A percentile compares a stretch with the other conserved stretches of the same genome.
phyloP scores from a whole-genome alignment of 352 stramenopile genomes.

The Blastocystis sp. region DNA sequence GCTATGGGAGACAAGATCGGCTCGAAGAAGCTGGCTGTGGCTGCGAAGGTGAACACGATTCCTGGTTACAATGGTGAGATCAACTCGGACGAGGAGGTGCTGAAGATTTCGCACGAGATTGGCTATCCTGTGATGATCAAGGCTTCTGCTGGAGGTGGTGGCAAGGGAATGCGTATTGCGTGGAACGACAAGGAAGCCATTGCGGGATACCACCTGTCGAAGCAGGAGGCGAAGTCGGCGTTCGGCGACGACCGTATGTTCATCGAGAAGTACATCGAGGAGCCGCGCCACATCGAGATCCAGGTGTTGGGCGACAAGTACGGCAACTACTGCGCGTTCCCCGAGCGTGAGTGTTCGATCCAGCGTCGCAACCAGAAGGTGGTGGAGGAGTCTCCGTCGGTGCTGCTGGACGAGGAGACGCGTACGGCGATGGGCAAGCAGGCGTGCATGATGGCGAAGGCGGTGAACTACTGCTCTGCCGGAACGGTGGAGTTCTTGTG shows the following conservation, averaged over 20 bases:
- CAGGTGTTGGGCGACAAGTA: constrained; percentile 81
- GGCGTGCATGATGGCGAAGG: constrained; percentile 76
- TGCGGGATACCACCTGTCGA: constrained; percentile 61
- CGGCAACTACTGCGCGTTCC: constrained; percentile 79
- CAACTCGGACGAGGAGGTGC: constrained; percentile 68
- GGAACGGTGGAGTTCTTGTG: constrained; percentile 92
- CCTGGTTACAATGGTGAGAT: constrained; percentile 79
- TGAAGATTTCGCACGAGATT: constrained; percentile 78
- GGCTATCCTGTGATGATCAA: constrained; percentile 96
- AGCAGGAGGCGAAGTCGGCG: constrained; percentile 73
- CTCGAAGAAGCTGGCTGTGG: constrained; percentile 81
- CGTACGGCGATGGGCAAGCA: constrained; percentile 75
- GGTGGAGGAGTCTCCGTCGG: constrained; percentile 80
- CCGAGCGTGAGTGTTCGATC: constrained; percentile 86
- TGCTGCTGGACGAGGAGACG: constrained; percentile 76
- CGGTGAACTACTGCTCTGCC: constrained; percentile 81
- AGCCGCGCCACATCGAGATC: constrained; percentile 93
- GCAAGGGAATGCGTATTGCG: constrained; percentile 88
- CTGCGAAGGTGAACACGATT: constrained; percentile 82
- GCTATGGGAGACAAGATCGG: constrained; percentile 86
- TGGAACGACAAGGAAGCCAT: constrained; percentile 64
- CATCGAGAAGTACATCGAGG: constrained; percentile 88
- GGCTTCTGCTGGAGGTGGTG: constrained; percentile 80
- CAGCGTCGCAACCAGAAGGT: constrained; percentile 93
- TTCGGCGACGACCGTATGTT: constrained; percentile 90